Base-by-base conservation (phyloP, 768 basidiomycete genomes). In the Jaapia argillacea region DNA sequence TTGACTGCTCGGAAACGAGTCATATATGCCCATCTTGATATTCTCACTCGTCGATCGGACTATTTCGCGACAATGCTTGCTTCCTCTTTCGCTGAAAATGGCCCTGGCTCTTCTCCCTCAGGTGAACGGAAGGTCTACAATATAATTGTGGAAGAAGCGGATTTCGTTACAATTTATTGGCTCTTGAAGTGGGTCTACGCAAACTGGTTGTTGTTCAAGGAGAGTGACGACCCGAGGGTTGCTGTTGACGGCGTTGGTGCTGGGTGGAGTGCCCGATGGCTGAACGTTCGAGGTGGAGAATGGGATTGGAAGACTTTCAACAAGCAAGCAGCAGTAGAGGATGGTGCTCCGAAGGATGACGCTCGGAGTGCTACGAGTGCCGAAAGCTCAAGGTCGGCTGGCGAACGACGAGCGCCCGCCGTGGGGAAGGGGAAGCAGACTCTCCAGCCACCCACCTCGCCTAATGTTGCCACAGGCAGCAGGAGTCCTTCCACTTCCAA, bases 111-210 rank as follows among this genome's bases (percentile, higher is more conserved):
- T 13, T 10, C 21, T 21, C 24, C 57, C 6, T 59, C 62, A 2
- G 73, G 70, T 20, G 74, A 77, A 51, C 63, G 79, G 45, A 77
- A 80, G 52, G 49, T 77, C 0, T 74, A 77, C 54, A 81, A 75
- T 1, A 60, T 87, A 40, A 65, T 82, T n/a, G 78, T 87, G 5
- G 79, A 86, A 50, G 85, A 87, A 57, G 81, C 81, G 5, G 81
- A 83, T 46, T 88, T 81, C 48, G 72, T 77, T 45, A 86, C 84
- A 0, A 71, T 86, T 3, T 86, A 84, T 54, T 87, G 85, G 85
- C 57, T 86, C 22, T 61, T 87, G 26, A 84, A 84, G 56, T 85
- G 71, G 59, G 75, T 82, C 44, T 88, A 87, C 49, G 77, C 77
- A 5, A 81, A 85, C 55, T 84, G 80, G 77, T 63, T 85, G 1